A percentile compares a stretch with the other conserved stretches of the same genome.
Evolutionary conservation across 352 stramenopile genomes (phyloP).

Genomic region (Pythium phragmitis): DNA sequence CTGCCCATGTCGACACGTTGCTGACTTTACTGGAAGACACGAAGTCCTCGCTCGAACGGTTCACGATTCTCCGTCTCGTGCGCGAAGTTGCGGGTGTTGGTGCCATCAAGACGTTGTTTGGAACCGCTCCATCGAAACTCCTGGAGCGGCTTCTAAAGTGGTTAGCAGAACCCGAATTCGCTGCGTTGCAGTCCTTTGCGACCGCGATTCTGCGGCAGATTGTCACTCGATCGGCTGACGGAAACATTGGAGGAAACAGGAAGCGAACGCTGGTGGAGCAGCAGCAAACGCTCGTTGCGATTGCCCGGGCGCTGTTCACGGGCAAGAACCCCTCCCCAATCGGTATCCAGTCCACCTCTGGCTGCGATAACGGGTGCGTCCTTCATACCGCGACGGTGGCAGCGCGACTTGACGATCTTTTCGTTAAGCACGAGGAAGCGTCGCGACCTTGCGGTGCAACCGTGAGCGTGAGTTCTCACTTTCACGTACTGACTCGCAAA

Average conservation of each 20-base stretch:
- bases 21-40: conserved; percentile 4
- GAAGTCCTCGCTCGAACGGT: not conserved
- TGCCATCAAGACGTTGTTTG: conserved; percentile 10
- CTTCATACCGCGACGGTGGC: not conserved
- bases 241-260: not conserved
- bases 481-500: conserved; percentile 2
- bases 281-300: conserved; percentile 2
- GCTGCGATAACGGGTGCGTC: no score
- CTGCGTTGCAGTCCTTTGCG: not conserved
- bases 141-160: conserved; percentile 8
- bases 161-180: not conserved
- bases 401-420: not conserved
- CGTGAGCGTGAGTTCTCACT: conserved; percentile 2
- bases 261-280: no score
- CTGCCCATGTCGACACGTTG: not conserved
- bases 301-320: conserved; percentile 5
- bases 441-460: no score
- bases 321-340: not conserved
- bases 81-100: not conserved
- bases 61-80: conserved; percentile 1
- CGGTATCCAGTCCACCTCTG: not conserved
- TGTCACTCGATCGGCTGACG: conserved; percentile 1
- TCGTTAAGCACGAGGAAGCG: no score
- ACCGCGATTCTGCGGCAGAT: conserved; percentile 9
- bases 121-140: not conserved